Base-by-base conservation (phyloP, 2,329 filamentous ascomycete genomes). In the Exserohilum rostratum region DNA sequence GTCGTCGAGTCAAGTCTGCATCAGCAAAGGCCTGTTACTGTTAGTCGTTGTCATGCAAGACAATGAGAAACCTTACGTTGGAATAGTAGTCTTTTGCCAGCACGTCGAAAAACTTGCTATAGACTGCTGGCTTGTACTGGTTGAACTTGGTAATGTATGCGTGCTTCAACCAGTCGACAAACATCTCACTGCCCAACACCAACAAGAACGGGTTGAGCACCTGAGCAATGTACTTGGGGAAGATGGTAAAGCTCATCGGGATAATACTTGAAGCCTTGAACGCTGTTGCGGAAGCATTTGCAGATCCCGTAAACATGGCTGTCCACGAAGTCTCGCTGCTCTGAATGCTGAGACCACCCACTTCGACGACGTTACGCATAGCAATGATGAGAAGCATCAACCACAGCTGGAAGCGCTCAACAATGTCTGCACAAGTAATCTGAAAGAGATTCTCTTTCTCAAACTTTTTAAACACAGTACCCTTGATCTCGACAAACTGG, bases 71-170 rank as follows among this genome's bases (percentile, higher is more conserved):
- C 22, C 86, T 76, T 71, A 90, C 89, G 71, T 97, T 93, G 0
- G 92, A 93, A 72, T 99, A 99, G 77, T 99, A 99, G 74, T 99
- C 95, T 75, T 98, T 98, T 62, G 92, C 93, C 6, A 99, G 79
- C 4, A 99, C 90, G 70, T 99, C 96, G 13, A 98, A 83, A 71
- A 95, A 96, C 20, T 92, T 87, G 47, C 87, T 85, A 74, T 99
- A 99, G 51, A 99, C 90, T 6, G 85, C 86, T 3, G 95, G 95
- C 61, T 95, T 93, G 64, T 93, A 92, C 66, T 96, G 96, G 81
- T 99, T 99, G 80, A 99, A 99, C 72, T 99, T 99, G 72, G 88
- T 93, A 72, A 99, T 96, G 72, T 98, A 99, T 18, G 91, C 91
- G 71, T 99, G 96, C 75, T 99, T 99, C 74, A 97, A 85, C 85